These are phyloP conservation scores for Obelidium mucronatum DNA, from an alignment of 192 early-diverging fungal genomes.

Conservation along the genomic window DNA sequence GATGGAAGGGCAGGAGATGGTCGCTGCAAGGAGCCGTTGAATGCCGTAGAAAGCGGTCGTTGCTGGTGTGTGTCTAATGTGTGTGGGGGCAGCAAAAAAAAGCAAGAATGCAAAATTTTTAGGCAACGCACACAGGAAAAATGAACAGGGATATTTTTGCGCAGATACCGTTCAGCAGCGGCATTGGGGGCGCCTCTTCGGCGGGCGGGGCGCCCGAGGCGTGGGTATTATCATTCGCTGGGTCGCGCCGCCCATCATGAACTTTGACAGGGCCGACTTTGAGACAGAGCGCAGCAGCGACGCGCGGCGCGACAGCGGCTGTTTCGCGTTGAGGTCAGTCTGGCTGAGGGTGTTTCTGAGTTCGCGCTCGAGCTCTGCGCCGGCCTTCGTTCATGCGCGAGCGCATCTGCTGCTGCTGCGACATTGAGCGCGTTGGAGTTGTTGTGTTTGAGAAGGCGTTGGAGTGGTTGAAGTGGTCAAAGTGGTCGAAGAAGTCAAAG, in stretches of 20 bases:
- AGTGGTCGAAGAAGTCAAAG: not conserved
- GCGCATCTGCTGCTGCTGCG: not conserved
- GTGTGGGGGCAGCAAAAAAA: no score
- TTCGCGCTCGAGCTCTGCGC: constrained; percentile 16
- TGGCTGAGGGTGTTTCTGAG: constrained; percentile 4
- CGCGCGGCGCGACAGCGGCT: not conserved
- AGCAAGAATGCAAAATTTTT: no score
- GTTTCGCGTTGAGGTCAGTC: not conserved
- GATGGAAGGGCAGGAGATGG: not conserved
- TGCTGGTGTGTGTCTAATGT: not conserved
- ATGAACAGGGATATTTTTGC: no score
- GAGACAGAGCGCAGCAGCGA: not conserved
- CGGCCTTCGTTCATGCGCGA: not conserved
- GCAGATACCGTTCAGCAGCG: no score
- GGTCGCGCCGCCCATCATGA: not conserved
- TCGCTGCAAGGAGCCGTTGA: not conserved
- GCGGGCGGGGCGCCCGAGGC: no score
- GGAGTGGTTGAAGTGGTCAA: not conserved
- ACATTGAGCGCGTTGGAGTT: not conserved
- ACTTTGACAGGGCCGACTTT: not conserved
- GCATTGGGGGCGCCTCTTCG: not conserved
- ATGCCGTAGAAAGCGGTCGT: not conserved
- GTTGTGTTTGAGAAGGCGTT: not conserved
- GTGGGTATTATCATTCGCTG: no score
- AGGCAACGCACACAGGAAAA: no score